Evolutionary conservation across 768 basidiomycete genomes (phyloP), one percentile per base, ranked within the genome.

Genomic region (Mycena olivaceomarginata): DNA sequence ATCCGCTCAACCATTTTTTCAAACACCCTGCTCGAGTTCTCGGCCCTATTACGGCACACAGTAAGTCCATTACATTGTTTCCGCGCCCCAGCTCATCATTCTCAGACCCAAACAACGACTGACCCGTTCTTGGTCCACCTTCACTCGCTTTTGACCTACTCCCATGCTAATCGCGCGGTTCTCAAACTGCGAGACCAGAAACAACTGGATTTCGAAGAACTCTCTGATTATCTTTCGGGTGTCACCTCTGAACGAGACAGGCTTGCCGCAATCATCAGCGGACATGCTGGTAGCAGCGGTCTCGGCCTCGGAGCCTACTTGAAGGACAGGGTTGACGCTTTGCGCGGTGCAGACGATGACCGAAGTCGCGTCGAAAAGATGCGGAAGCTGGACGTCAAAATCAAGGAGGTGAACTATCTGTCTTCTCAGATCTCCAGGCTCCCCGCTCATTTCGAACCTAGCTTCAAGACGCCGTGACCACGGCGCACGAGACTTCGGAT

Each of bases 1-100:
- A 99, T 82, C 98, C 97, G 1, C 88, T 99, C 80, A 98, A 98
- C 82, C 94, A 98, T 83, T 99, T 99, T 99, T 81, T 98, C 98
- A 41, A 98, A 98, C 83, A 97, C 97, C 2, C 89, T 99, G 70
- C 90, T 99, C 48, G 98, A 99, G 84, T 99, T 99, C 83, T 98
- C 98, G 3, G 95, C 97, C 0, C 86, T 98, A 25, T 85, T 98
- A 51, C 93, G 97, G 70, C 96, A 98, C 82, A 92, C 92, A 80
- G 97, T 97, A 85, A 25, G 91, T 81, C 37, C 10, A 31, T 67
- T 46, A 6, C 67, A 20, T 41, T 15, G 12, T 43, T 40, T 48
- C 16, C 13, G 10, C 25, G 37, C n/a, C 22, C 20, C 15, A 65
- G 72, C 43, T 81, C 57, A 67, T 70, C 53, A 16, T 62, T 48